Base-by-base conservation (phyloP, 2,329 filamentous ascomycete genomes). In the Exophiala sp. region DNA sequence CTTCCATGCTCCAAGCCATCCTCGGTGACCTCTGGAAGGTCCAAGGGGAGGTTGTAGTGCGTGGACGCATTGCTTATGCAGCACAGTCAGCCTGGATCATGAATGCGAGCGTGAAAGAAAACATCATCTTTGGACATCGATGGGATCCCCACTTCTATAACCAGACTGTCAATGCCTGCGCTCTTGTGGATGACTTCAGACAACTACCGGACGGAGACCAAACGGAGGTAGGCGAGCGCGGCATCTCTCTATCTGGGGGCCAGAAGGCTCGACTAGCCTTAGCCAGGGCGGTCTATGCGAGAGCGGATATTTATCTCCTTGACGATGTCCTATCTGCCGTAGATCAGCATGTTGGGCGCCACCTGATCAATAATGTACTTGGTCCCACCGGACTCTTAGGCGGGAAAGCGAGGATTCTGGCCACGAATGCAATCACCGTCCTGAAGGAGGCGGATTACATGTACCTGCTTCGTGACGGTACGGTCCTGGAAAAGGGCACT, bases 71-170 rank as follows among this genome's bases (percentile, higher is more conserved):
- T 34, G 93, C 93, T 1, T 98, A 97, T 66, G 93, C 95, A 51
- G 87, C 89, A 13, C 94, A 98, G 67, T 83, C 87, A 62, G 76
- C 89, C 16, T 98, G 94, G 93, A 86, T 98, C 45, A 91, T 97
- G 83, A 98, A 98, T 65, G 93, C 93, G 7, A 95, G 87, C 23
- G 90, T 98, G 49, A 88, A 89, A 62, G 93, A 98, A 65, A 98
- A 98, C 65, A 95, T 98, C 60, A 77, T 96, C 3, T 98, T 98
- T 64, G 93, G 93, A 1, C 89, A 98, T 69, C 83, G 88, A 40
- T 96, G 86, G 75, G 91, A 98, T 68, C 83, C 90, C 3, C 79
- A 84, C 23, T 98, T 98, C 68, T 98, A 98, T 70, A 88, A 97
- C 48, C 83, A 86, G 63, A 96, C 91, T 0, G 77, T 98, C 43